phyloP scores from a whole-genome alignment of 2,329 filamentous ascomycete genomes.

The Penicillium sp. region DNA sequence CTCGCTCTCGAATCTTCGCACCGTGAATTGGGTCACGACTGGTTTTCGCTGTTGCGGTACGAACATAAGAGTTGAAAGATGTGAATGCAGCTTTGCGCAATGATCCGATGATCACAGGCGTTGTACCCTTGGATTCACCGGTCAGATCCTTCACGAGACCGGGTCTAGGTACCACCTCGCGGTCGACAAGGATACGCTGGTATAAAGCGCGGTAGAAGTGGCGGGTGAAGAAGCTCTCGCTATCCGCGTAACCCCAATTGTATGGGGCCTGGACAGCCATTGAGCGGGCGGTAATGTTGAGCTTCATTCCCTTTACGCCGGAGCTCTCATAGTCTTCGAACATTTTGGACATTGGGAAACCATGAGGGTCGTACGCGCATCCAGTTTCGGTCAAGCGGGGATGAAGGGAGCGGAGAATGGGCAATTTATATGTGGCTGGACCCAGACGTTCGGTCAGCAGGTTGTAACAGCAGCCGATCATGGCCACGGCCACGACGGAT shows the following conservation, averaged over 20 bases:
- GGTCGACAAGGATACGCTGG: conserved; percentile 88
- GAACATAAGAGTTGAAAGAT: conserved; percentile 73
- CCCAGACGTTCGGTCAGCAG: conserved; percentile 86
- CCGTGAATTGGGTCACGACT: conserved; percentile 59
- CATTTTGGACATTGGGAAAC: conserved; percentile 84
- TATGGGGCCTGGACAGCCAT: conserved; percentile 95
- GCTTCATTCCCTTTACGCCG: conserved; percentile 62
- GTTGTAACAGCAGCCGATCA: conserved; percentile 98
- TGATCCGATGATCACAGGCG: conserved; percentile 76
- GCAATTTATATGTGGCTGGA: conserved; percentile 80
- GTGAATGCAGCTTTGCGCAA: conserved; percentile 76
- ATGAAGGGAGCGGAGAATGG: conserved; percentile 73
- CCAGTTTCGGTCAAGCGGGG: conserved; percentile 66
- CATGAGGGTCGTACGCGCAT: conserved; percentile 75
- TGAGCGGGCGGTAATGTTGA: conserved; percentile 96
- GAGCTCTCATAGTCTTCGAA: conserved; percentile 58
- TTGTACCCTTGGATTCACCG: conserved; percentile 54
- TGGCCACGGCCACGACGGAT: conserved; percentile 81
- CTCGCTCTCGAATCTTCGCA: conserved; percentile 61
- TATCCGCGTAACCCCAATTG: conserved; percentile 84
- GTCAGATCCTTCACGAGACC: conserved; percentile 30
- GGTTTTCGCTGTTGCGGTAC: conserved; percentile 76
- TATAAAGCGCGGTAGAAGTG: conserved; percentile 91
- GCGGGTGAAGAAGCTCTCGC: conserved; percentile 81
- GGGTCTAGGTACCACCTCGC: conserved; percentile 67